These are phyloP conservation scores for Bonia amplexicaulis DNA, from an alignment of 176 grass and related monocot species.

Conservation along the genomic window DNA sequence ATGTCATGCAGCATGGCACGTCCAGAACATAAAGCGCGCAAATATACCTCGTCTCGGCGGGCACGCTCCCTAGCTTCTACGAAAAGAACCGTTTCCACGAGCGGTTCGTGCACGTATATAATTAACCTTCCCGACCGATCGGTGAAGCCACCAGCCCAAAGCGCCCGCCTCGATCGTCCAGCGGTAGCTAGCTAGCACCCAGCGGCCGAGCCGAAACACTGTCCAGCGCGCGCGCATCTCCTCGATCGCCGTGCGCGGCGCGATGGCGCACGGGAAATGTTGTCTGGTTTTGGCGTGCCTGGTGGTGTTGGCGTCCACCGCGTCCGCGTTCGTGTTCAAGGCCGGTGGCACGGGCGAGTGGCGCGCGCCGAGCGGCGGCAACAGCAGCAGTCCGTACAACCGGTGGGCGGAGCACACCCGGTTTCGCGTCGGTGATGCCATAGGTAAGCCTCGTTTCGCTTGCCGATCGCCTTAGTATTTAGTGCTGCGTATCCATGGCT, in stretches of 20 bases:
- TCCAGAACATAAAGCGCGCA: slow-evolving; percentile 28
- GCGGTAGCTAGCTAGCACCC: not conserved
- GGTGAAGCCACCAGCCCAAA: not conserved
- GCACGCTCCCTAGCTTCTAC: slow-evolving; percentile 35
- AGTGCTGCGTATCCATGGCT: not conserved
- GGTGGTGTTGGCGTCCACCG: slow-evolving; percentile 28
- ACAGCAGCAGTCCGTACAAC: slow-evolving; percentile 38
- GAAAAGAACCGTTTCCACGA: slow-evolving; percentile 45
- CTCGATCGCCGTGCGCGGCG: not conserved
- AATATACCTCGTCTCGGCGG: slow-evolving; percentile 26
- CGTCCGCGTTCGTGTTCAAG: slow-evolving; percentile 62
- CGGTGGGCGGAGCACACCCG: slow-evolving; percentile 73
- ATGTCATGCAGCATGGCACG: not conserved
- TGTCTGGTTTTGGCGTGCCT: slow-evolving; percentile 40
- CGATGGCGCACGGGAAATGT: slow-evolving; percentile 39
- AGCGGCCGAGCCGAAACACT: not conserved
- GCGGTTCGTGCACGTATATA: slow-evolving; percentile 9
- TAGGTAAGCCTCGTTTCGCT: slow-evolving; percentile 33
- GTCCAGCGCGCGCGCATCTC: not conserved
- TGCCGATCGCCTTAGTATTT: not conserved
- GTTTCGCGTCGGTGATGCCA: slow-evolving; percentile 67
- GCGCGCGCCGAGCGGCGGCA: slow-evolving; percentile 31
- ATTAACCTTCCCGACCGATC: not conserved
- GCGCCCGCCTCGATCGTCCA: not conserved
- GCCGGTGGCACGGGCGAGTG: slow-evolving; percentile 64